Percentiles rank a stretch among this genome's conserved stretches.
Conservation (phyloP, 306 rosid species). For the Glycyrrhiza uralensis region DNA sequence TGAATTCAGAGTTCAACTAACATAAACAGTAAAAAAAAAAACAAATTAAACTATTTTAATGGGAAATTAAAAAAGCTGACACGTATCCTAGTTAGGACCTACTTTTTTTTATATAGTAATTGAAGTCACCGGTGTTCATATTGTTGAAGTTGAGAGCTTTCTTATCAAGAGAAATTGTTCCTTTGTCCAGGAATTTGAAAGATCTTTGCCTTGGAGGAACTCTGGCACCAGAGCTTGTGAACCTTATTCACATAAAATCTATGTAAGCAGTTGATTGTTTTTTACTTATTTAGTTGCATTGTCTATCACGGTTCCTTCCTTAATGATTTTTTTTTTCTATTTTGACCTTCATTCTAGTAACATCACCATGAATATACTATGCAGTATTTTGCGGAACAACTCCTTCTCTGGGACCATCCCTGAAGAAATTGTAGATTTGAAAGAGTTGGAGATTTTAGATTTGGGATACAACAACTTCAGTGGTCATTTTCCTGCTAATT, state of each 20-base stretch:
- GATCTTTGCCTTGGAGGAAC: slow-evolving; percentile 84
- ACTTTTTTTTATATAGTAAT: not conserved
- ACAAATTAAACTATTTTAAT: too few species aligned
- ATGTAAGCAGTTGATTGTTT: slow-evolving; percentile 53
- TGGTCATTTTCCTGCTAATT: slow-evolving; percentile 55
- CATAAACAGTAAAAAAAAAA: too few species aligned
- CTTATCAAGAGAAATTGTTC: slow-evolving; percentile 1
- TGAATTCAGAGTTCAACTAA: too few species aligned
- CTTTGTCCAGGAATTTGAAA: slow-evolving; percentile 62
- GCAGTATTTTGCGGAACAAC: slow-evolving; percentile 82
- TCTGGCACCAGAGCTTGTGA: slow-evolving; percentile 56
- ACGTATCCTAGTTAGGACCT: too few species aligned
- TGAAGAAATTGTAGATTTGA: slow-evolving; percentile 48
- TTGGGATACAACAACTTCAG: slow-evolving; percentile 77
- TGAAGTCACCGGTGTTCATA: not conserved
- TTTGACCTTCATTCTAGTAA: not conserved
- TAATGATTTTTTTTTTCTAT: not conserved
- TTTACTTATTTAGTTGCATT: not conserved
- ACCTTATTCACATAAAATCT: slow-evolving; percentile 65
- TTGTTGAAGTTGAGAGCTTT: not conserved
- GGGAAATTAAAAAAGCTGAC: too few species aligned
- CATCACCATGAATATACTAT: not conserved
- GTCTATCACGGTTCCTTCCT: not conserved
- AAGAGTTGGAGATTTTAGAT: slow-evolving; percentile 82
- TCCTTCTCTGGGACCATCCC: slow-evolving; percentile 70